Conservation (phyloP, 73 alveolate genomes). For the Uronychia binucleata region DNA sequence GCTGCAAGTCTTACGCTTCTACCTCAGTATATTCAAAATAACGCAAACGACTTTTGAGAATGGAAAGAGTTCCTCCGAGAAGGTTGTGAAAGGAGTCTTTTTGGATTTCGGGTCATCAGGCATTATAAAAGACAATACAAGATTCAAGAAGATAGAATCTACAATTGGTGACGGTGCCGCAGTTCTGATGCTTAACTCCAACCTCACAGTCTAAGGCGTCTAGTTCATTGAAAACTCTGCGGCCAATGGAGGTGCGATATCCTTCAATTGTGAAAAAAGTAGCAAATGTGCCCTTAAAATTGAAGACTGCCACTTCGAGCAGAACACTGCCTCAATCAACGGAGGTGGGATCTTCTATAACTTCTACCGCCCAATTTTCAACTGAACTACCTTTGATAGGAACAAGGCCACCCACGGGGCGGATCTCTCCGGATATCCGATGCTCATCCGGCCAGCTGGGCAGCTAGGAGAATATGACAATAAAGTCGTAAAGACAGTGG, state of each 20-base stretch:
- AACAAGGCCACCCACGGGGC: neutral
- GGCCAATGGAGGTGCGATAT: neutral
- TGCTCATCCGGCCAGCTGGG: neutral
- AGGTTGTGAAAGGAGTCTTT: neutral
- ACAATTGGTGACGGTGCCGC: neutral
- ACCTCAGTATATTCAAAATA: neutral
- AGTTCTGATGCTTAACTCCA: neutral
- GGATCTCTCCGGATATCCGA: neutral
- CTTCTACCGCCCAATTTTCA: neutral
- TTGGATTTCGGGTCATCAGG: neutral
- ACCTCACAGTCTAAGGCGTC: neutral
- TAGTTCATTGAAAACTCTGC: neutral
- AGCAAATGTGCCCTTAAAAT: neutral
- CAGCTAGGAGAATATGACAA: neutral
- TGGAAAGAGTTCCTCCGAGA: neutral
- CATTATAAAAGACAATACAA: neutral
- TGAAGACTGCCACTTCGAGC: neutral
- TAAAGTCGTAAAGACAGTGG: neutral
- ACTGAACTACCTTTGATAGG: neutral
- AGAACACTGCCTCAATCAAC: neutral
- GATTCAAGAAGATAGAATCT: neutral
- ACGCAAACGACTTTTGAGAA: neutral
- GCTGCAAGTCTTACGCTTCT: neutral
- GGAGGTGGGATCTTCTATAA: neutral
- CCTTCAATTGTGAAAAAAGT: neutral